Conservation (phyloP, 768 basidiomycete species). For the Suillus lakei region DNA sequence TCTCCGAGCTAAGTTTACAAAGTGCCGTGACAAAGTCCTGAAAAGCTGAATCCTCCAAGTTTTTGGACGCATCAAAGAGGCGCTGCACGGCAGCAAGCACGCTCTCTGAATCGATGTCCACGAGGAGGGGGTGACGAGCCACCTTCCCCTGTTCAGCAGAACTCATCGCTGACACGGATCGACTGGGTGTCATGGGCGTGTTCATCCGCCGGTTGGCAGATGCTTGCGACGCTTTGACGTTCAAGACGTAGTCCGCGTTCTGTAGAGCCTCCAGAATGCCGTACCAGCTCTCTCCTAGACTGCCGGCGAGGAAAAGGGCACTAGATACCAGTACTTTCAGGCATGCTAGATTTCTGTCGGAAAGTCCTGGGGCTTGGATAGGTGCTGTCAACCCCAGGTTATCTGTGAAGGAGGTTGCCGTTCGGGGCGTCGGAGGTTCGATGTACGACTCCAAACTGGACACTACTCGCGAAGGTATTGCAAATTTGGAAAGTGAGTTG, state of each 20-base stretch:
- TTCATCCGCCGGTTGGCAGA: conserved; percentile 38
- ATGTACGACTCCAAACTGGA: conserved; percentile 72
- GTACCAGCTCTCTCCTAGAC: conserved; percentile 92
- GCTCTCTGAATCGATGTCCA: conserved; percentile 77
- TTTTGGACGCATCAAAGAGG: conserved; percentile 85
- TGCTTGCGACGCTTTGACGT: conserved; percentile 53
- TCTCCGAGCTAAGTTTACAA: conserved; percentile 87
- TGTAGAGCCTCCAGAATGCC: conserved; percentile 88
- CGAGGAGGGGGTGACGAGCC: conserved; percentile 62
- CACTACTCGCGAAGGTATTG: conserved; percentile 90
- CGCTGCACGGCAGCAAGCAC: conserved; percentile 77
- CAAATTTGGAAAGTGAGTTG: conserved; percentile 85
- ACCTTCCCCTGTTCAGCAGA: conserved; percentile 23
- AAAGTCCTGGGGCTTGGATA: conserved; percentile 71
- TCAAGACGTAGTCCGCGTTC: conserved; percentile 92
- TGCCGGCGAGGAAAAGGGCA: conserved; percentile 81
- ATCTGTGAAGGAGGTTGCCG: conserved; percentile 63
- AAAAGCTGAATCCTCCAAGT: conserved; percentile 84
- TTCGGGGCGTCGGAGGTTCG: conserved; percentile 63
- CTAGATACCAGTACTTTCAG: conserved; percentile 80
- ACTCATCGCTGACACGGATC: conserved; percentile 42
- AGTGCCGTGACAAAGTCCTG: conserved; percentile 75
- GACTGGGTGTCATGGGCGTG: conserved; percentile 37
- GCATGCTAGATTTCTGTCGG: conserved; percentile 90
- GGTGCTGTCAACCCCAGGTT: conserved; percentile 64